Evolutionary conservation across 2,329 filamentous ascomycete species (phyloP), one percentile per base, ranked within the genome.

Genomic region (Thermoascus crustaceus): DNA sequence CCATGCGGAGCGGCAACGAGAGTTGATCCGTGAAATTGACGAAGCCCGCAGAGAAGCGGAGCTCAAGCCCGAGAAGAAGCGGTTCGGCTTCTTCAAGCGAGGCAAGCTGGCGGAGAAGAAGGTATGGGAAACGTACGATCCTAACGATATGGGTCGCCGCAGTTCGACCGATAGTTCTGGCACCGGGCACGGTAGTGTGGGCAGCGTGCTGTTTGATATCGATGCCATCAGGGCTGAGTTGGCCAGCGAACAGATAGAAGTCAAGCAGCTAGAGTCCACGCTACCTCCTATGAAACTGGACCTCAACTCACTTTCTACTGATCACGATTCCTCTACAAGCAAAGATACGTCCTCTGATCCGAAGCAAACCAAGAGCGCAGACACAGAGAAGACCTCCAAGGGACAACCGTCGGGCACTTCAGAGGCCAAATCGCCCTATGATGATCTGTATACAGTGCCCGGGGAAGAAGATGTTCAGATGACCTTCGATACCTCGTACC

Each of bases 1-100:
- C 48, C 89, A 96, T 61, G 73, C 77, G 33, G 74, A 86, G 55
- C 74, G 88, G 31, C 91, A 98, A 61, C 75, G 87, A 37, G 89
- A 96, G 61, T 75, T 98, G 26, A 94, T 98, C 56, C 87, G 83
- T 50, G 91, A 98, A 62, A 94, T 98, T 34, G 89, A 96, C 57
- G 88, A 94, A 61, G 91, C 91, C 5, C 77, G 91, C 23, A 87
- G 82, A 54, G 79, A 91, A 51, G 72, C 94, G 3, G 87, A 94
- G 52, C 80, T 77, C 54, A 83, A 91, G 50, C 80, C 79, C 11
- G 78, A 83, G 51, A 78, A 80, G 53, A 72, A 76, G 58, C 64
- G 75, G 26, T 87, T 89, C 50, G 76, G 78, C 22, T 76, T 93
- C 48, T 95, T 95, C 63, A 80, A 81, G 26, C 78, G 83, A 32